A percentile compares a stretch with the other conserved stretches of the same genome.
These are phyloP conservation scores for Coelastrella sp. DNA, from an alignment of 139 green algal species.

Conservation along the genomic window DNA sequence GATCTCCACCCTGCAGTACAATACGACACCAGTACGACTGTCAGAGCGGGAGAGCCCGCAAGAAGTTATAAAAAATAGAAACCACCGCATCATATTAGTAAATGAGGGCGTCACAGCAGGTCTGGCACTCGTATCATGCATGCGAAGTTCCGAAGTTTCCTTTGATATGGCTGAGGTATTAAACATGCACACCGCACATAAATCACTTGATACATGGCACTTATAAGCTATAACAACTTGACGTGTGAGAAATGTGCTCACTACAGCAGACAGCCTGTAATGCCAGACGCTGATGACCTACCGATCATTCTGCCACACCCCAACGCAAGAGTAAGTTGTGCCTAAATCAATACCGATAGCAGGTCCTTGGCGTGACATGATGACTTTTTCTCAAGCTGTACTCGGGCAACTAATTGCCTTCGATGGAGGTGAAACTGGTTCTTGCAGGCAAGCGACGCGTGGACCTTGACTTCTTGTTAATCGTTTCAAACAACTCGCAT, in stretches of 20 bases:
- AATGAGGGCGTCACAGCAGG: no score
- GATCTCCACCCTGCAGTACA: conserved; percentile 82
- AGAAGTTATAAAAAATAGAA: no score
- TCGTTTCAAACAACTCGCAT: not conserved
- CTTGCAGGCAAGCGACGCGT: no score
- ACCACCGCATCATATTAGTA: no score
- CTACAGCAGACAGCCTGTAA: not conserved
- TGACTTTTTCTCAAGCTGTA: not conserved
- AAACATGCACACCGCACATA: no score
- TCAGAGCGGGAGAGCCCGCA: not conserved
- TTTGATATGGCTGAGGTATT: no score
- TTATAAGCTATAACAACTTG: no score
- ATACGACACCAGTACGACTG: not conserved
- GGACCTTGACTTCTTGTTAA: not conserved
- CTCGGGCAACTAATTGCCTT: not conserved
- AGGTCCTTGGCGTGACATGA: conserved; percentile 14
- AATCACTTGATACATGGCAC: no score
- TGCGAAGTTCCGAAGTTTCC: no score
- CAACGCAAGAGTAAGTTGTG: conserved; percentile 79
- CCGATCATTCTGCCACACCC: conserved; percentile 93
- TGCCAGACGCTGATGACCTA: not conserved
- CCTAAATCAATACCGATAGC: conserved; percentile 88
- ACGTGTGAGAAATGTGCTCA: no score
- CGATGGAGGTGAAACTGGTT: not conserved
- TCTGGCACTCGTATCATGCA: no score